These are phyloP conservation scores for Metarhizium guizhouense DNA, from an alignment of 2,329 filamentous ascomycete genomes.

Conservation along the genomic window DNA sequence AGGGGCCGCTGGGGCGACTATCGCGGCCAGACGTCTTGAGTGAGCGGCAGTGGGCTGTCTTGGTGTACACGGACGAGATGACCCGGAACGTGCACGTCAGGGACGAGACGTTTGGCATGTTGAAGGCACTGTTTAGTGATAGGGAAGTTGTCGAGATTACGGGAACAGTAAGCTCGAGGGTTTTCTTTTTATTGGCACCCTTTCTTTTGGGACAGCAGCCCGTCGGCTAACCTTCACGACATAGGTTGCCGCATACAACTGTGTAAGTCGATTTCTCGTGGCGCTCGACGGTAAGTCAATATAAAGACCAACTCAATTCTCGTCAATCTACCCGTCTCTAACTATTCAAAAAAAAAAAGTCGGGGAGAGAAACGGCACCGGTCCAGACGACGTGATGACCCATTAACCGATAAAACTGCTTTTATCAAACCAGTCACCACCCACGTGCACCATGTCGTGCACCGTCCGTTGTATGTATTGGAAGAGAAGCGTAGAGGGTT, in stretches of 20 bases:
- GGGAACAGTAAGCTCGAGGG: constrained; percentile 46
- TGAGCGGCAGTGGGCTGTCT: constrained; percentile 56
- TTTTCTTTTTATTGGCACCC: neutral
- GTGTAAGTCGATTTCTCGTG: constrained; percentile 75
- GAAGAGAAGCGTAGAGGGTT: neutral
- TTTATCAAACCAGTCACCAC: neutral
- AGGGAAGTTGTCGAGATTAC: constrained; percentile 75
- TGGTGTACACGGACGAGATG: constrained; percentile 76
- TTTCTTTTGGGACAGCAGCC: constrained; percentile 8
- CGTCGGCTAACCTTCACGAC: neutral
- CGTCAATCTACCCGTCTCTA: constrained; percentile 6
- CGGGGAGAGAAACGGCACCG: constrained; percentile 46
- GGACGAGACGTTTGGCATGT: constrained; percentile 55
- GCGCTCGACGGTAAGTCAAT: constrained; percentile 60
- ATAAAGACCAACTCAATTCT: neutral
- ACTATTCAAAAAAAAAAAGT: constrained; percentile 27
- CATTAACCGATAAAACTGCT: constrained; percentile 19
- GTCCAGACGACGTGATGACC: constrained; percentile 31
- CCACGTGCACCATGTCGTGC: neutral
- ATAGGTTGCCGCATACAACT: constrained; percentile 67
- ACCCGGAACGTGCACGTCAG: constrained; percentile 62
- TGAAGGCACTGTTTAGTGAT: constrained; percentile 56
- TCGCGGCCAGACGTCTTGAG: constrained; percentile 33
- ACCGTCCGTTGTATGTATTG: neutral
- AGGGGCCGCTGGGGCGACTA: constrained; percentile 11